A percentile compares a stretch with the other conserved stretches of the same genome.
phyloP scores from a whole-genome alignment of 305 asterid species.

The Fraxinus baroniana region DNA sequence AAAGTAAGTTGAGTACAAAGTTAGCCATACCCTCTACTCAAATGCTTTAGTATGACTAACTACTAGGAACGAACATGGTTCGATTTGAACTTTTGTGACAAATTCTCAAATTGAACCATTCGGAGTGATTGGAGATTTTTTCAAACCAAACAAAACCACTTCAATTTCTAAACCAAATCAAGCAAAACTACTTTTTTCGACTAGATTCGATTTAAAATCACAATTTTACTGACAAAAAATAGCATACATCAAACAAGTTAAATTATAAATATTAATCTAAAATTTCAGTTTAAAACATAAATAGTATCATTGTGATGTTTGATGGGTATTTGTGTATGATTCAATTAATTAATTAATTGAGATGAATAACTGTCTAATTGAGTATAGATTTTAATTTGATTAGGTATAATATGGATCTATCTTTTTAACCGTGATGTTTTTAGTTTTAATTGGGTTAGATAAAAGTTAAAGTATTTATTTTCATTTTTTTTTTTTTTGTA shows the following conservation, averaged over 20 bases:
- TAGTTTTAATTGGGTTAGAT: background rate
- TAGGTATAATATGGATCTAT: background rate
- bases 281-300: no score
- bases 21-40: no score
- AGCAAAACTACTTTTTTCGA: no score
- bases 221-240: no score
- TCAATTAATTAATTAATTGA: background rate
- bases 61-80: background rate
- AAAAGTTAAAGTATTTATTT: background rate
- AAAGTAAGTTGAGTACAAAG: no score
- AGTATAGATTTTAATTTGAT: background rate
- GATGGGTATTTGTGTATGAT: background rate
- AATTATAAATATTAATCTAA: no score
- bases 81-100: background rate
- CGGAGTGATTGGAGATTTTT: no score
- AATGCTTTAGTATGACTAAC: background rate
- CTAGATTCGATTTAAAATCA: background rate
- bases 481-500: no score
- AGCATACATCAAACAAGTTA: no score
- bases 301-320: background rate
- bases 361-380: background rate
- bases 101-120: background rate
- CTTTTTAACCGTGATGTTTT: background rate
- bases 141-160: no score
- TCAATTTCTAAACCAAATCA: no score